These are phyloP conservation scores for Cladophialophora immunda DNA, from an alignment of 2,329 filamentous ascomycete species.

Conservation along the genomic window DNA sequence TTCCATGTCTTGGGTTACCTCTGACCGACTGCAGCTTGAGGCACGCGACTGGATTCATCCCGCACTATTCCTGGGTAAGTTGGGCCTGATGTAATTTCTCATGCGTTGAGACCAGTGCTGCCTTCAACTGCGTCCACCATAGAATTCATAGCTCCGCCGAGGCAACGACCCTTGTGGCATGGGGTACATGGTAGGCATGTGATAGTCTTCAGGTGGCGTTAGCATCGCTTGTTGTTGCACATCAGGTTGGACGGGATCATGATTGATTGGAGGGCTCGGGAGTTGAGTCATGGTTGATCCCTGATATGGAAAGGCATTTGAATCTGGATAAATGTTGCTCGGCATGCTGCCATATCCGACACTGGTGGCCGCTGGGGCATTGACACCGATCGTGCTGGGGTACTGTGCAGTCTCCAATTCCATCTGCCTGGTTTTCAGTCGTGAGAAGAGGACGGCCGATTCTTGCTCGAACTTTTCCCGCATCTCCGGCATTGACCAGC, in stretches of 20 bases:
- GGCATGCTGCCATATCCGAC: conserved; percentile 18
- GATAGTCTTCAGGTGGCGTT: conserved; percentile 34
- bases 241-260: conserved; percentile 19
- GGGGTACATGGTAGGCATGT: conserved; percentile 20
- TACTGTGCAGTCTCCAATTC: conserved; percentile 24
- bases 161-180: conserved; percentile 36
- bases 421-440: conserved; percentile 36
- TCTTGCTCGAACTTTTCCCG: conserved; percentile 40
- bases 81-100: background rate
- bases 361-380: conserved; percentile 9
- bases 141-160: conserved; percentile 40
- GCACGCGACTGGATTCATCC: conserved; percentile 26
- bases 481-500: conserved; percentile 39
- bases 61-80: conserved; percentile 6
- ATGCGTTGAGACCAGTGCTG: background rate
- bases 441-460: conserved; percentile 39
- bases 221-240: conserved; percentile 28
- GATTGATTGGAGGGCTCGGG: conserved; percentile 31
- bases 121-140: conserved; percentile 26
- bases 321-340: conserved; percentile 3
- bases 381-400: conserved; percentile 4
- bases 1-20: background rate
- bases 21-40: background rate
- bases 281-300: conserved; percentile 20
- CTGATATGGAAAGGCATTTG: conserved; percentile 24